Base-by-base conservation (phyloP, 352 stramenopile genomes). In the Globisporangium abappressorium region DNA sequence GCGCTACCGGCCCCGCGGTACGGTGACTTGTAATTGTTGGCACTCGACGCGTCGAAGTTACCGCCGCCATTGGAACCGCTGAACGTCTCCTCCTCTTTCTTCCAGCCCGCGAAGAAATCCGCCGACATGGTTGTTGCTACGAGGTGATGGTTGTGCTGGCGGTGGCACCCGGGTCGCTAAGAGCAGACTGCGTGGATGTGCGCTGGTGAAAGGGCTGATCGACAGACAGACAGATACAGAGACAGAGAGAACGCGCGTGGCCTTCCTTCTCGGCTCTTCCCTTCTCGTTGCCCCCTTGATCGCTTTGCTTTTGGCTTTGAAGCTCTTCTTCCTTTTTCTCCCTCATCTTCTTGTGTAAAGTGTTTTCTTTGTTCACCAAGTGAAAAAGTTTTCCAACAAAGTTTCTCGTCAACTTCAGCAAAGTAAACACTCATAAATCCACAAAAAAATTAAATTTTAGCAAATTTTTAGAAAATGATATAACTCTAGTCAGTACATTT, bases 101-200 rank as follows among this genome's bases (percentile, higher is more conserved):
- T 85, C 88, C 88, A 96, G 75, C 94, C 88, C 43, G 88, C 88
- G 71, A 96, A 96, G 58, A 96, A 79, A 80, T 96, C 88, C 66
- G 85, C 85, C 67, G 88, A 96, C 88, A 96, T 96, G 66, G 18
- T 78, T 11, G 51, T 57, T 46, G 36, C 69, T 33, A 33, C 30
- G 30, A 6, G 3, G 30, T 33, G 30, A 33, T 33, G 30, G 30
- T 6, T 33, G 34, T 38, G 11, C 14, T 22, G n/a, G 34, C 28
- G 49, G 8, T 53, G 18, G 33, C 12, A n/a, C 41, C 20, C 14
- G 30, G 46, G 54, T 8, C 43, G 30, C 26, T 60, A 49, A n/a
- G 15, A 15, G 8, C 15, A 49, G 14, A 49, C 2, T 2, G 41
- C 14, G 1, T 15, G 41, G 41, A 9, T 22, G 20, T 49, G 15